Percentiles rank a stretch among this genome's conserved stretches.
Evolutionary conservation across 352 stramenopile species (phyloP).

Genomic region (Globisporangium iwayamae): DNA sequence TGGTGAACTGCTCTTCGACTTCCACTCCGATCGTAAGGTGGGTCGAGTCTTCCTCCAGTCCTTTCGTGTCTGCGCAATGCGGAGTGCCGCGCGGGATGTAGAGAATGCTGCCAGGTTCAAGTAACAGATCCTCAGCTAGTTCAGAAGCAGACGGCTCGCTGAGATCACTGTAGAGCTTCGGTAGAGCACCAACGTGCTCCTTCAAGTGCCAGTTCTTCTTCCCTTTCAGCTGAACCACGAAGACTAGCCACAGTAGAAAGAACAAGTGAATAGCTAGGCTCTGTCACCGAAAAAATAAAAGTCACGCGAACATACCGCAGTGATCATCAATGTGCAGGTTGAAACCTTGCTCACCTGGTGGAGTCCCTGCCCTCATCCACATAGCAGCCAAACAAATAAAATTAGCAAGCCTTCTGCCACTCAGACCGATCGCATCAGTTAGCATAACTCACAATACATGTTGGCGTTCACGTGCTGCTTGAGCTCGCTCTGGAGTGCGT

Average conservation of each 20-base stretch:
- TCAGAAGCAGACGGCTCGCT: background rate
- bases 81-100: slow-evolving; percentile 32
- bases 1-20: slow-evolving; percentile 22
- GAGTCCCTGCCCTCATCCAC: slow-evolving; percentile 21
- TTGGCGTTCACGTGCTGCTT: slow-evolving; percentile 34
- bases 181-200: slow-evolving; percentile 13
- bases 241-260: slow-evolving; percentile 17
- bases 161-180: slow-evolving; percentile 24
- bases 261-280: no score
- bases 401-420: background rate
- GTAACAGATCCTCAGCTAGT: slow-evolving; percentile 6
- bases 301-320: slow-evolving; percentile 18
- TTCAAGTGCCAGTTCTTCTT: slow-evolving; percentile 26
- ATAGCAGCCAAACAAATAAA: background rate
- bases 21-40: slow-evolving; percentile 36
- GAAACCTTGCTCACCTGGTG: slow-evolving; percentile 27
- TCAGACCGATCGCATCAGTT: background rate
- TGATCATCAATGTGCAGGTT: slow-evolving; percentile 32
- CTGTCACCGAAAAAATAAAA: no score
- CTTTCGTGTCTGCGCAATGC: slow-evolving; percentile 28
- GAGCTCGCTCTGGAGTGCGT: slow-evolving; percentile 22
- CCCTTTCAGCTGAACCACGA: slow-evolving; percentile 30
- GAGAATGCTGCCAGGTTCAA: slow-evolving; percentile 25
- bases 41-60: slow-evolving; percentile 23
- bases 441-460: slow-evolving; percentile 26